These are phyloP conservation scores for Scortechinia acanthostroma DNA, from an alignment of 2,329 filamentous ascomycete genomes.

Conservation along the genomic window DNA sequence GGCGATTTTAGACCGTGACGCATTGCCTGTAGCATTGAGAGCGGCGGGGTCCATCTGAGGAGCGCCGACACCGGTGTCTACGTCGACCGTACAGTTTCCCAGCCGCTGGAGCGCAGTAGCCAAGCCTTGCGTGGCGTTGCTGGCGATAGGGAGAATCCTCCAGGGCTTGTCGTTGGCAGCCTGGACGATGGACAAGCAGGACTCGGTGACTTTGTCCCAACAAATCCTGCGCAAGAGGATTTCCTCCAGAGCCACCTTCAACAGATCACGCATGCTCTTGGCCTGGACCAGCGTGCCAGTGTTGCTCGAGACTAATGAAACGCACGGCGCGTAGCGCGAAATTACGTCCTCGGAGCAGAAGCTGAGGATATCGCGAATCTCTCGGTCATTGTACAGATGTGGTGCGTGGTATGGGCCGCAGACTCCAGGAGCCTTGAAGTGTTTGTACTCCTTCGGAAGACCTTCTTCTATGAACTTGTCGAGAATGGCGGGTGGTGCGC, in stretches of 20 bases:
- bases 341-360: conserved; percentile 16
- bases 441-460: conserved; percentile 6
- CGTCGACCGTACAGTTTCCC: conserved; percentile 9
- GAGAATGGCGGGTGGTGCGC: conserved; percentile 13
- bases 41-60: conserved; percentile 5
- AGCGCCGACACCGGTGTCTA: conserved; percentile 5
- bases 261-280: conserved; percentile 11
- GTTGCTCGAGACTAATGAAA: conserved; percentile 20
- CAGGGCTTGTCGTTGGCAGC: conserved; percentile 8
- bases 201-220: conserved; percentile 15
- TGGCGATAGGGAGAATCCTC: conserved; percentile 3
- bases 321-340: conserved; percentile 10
- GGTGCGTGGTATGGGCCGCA: conserved; percentile 16
- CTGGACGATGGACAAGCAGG: conserved; percentile 3
- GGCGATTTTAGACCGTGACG: conserved; percentile 46
- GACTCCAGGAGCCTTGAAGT: conserved; percentile 10
- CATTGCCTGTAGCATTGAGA: conserved; percentile 3
- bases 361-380: conserved; percentile 16
- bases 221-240: conserved; percentile 17
- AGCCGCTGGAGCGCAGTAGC: conserved; percentile 5
- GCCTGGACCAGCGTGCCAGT: conserved; percentile 16
- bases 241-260: conserved; percentile 15
- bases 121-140: conserved; percentile 5
- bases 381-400: conserved; percentile 12
- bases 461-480: conserved; percentile 9